Conservation (phyloP, 2,329 filamentous ascomycete species). For the Gaeumannomyces tritici region DNA sequence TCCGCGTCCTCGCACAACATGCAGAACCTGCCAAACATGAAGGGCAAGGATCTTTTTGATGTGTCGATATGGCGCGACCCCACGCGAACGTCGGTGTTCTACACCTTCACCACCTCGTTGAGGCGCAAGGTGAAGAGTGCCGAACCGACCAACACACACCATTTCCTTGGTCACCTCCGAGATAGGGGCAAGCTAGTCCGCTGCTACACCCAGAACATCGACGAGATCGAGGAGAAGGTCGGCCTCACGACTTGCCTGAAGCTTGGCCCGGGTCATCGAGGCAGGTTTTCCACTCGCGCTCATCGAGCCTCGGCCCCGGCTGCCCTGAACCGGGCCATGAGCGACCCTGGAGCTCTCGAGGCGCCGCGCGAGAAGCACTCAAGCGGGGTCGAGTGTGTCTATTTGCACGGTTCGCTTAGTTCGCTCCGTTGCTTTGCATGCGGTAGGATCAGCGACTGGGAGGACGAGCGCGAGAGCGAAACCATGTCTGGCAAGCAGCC, state of each 20-base stretch:
- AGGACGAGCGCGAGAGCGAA: slow-evolving; percentile 43
- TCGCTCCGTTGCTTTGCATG: slow-evolving; percentile 56
- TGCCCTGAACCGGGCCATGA: slow-evolving; percentile 3
- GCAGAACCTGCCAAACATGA: slow-evolving; percentile 46
- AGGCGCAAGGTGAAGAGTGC: slow-evolving; percentile 56
- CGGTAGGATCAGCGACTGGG: slow-evolving; percentile 48
- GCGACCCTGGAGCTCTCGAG: slow-evolving; percentile 10
- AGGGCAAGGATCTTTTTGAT: slow-evolving; percentile 64
- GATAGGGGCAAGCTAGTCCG: slow-evolving; percentile 59
- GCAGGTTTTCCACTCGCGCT: slow-evolving; percentile 39
- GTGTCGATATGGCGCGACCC: slow-evolving; percentile 61
- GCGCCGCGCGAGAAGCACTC: slow-evolving; percentile 8
- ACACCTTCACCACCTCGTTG: slow-evolving; percentile 60
- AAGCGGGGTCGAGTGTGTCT: slow-evolving; percentile 55
- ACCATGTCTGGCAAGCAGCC: slow-evolving; percentile 57
- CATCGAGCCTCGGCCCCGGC: slow-evolving; percentile 2
- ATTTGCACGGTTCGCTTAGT: slow-evolving; percentile 60
- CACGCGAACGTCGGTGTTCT: slow-evolving; percentile 59
- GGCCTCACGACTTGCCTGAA: slow-evolving; percentile 54
- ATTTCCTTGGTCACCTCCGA: slow-evolving; percentile 57
- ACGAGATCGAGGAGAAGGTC: slow-evolving; percentile 62
- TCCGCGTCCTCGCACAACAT: slow-evolving; percentile 18
- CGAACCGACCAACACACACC: slow-evolving; percentile 54
- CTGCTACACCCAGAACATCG: slow-evolving; percentile 70
- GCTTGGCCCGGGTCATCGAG: slow-evolving; percentile 51